Base-by-base conservation (phyloP, 305 asterid species). In the Ilex paraguariensis region DNA sequence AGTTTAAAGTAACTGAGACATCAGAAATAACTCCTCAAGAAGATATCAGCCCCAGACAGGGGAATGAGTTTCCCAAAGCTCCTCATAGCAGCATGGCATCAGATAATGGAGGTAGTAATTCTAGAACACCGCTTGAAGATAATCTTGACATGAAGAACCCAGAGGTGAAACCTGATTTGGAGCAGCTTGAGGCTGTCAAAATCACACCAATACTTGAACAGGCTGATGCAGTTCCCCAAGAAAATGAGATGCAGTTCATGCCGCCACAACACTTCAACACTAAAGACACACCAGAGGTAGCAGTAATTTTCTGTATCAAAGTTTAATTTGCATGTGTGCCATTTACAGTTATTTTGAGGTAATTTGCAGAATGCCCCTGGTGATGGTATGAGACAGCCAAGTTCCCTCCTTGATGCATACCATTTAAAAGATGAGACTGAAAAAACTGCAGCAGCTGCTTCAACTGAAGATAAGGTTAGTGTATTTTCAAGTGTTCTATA, bases 351-450 rank as follows among this genome's bases (percentile, higher is more conserved):
- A 33, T 16, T 62, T 67, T 69, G 78, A 74, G 65, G 69, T 76
- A 65, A 74, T 66, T 85, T 75, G 71, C 81, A 84, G 84, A 82
- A 70, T 76, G 79, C 64, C 65, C 76, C 59, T 75, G 84, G 40
- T 66, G 79, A 69, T 55, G 77, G 48, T 60, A 59, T 61, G 58
- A 66, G 72, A 60, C 78, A 60, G 32, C 60, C 84, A 54, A 60
- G 68, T 82, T 73, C 94, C 68, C 94, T 92, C 58, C 84, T 87
- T 50, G 96, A 76, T 54, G 94, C 85, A 71, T 92, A 87, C 73
- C n/a, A 61, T 70, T 72, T 92, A 57, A 80, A 69, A 69, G 83
- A 81, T 15, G 64, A 79, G 36, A 60, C 54, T 56, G 83, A 75
- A 71, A 83, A 75, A 59, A 31, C 60, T 62, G 54, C 70, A 39